Evolutionary conservation across 495 filamentous ascomycete genomes (phyloP), one percentile per base, ranked within the genome.

Genomic region (Aspergillus homomorphus): DNA sequence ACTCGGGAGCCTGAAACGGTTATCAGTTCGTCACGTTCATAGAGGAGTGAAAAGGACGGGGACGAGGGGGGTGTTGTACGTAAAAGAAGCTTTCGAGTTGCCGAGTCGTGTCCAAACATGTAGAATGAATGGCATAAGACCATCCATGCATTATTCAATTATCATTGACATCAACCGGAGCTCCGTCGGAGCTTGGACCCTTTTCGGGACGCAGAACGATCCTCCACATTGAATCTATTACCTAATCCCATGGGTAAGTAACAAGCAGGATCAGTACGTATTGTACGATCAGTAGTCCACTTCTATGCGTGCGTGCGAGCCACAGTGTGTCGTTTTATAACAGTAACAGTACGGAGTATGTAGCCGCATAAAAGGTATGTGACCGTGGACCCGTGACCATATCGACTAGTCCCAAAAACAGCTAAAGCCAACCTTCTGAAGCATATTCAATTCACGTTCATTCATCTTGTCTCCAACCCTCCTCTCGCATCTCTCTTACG

Each of bases 161-260:
- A 7, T 16, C 6, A 33, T 22, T 33, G 22, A 30, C 19, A 28
- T 18, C 28, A 28, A 51, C 23, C 61, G 56, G 67, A 70, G 66
- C 67, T 70, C 67, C 66, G 72, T 61, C 66, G 70, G 72, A 58
- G 82, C 80, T 73, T 90, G 89, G 73, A 92, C 95, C 68, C 83
- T 82, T 65, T 86, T 81, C 33, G 72, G 76, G 60, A 81, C 77
- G 48, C 67, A 72, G 63, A 89, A 84, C 68, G 30, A 81, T 77
- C 41, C 76, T 75, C 43, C 18, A 1, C 5, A 10, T 15, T 48
- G n/a, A 48, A 2, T 48, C 9, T 20, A 21, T 48, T 48, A 48
- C n/a, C 45, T 48, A 48, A 23, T 48, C n/a, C n/a, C 12, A 21
- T 12, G 48, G 15, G 7, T 3, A 26, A 22, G 24, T 19, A 48